These are phyloP conservation scores for Ganoderma multipileum DNA, from an alignment of 1,284 basidiomycete genomes.

Conservation along the genomic window DNA sequence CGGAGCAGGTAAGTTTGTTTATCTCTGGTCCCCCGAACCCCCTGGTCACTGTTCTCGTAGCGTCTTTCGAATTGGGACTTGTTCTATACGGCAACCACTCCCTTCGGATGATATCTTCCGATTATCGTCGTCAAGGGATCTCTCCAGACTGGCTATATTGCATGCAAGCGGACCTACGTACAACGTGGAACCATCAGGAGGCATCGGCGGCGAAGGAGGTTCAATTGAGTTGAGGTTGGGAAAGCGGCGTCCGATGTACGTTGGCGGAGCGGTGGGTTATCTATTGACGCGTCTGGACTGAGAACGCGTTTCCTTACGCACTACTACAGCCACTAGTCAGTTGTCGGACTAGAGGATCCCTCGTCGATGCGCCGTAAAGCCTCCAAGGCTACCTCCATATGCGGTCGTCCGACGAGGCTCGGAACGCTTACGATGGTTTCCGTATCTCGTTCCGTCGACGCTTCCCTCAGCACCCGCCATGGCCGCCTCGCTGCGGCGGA, in stretches of 20 bases:
- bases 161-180: neutral
- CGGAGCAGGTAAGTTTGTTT: neutral
- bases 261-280: neutral
- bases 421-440: neutral
- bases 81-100: neutral
- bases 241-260: neutral
- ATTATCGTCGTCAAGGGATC: neutral
- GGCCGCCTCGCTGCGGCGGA: neutral
- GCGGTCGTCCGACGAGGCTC: neutral
- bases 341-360: neutral
- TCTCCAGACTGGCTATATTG: neutral
- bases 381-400: neutral
- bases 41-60: neutral
- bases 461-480: neutral
- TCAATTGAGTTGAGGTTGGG: neutral
- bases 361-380: neutral
- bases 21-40: neutral
- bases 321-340: neutral
- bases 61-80: neutral
- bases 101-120: neutral
- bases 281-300: neutral
- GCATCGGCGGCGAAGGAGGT: neutral
- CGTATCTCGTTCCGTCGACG: neutral
- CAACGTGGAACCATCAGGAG: conserved; percentile 1
- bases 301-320: neutral